Conservation (phyloP, 441 rosid species). For the Adansonia madagascariensis region DNA sequence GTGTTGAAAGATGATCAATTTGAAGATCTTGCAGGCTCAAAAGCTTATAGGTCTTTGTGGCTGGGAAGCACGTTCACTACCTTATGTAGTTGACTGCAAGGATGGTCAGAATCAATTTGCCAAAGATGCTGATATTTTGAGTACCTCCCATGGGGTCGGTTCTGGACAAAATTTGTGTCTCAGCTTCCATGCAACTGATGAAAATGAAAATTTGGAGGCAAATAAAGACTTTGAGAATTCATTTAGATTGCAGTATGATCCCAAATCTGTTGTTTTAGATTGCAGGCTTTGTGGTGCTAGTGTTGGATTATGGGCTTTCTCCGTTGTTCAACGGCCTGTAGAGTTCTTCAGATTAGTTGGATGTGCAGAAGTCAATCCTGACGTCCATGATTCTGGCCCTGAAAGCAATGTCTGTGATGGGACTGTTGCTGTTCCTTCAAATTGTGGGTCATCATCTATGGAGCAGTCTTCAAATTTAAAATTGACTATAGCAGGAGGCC, state of each 20-base stretch:
- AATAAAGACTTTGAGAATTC: slow-evolving; percentile 36
- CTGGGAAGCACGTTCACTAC: slow-evolving; percentile 85
- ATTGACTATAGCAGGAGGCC: slow-evolving; percentile 95
- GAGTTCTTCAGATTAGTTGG: slow-evolving; percentile 81
- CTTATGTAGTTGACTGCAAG: slow-evolving; percentile 77
- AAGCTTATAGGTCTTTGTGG: slow-evolving; percentile 84
- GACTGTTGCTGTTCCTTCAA: slow-evolving; percentile 34
- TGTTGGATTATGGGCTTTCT: slow-evolving; percentile 90
- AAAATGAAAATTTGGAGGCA: slow-evolving; percentile 37
- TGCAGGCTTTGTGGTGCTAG: slow-evolving; percentile 94
- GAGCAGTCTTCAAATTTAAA: slow-evolving; percentile 47
- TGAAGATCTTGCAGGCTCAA: slow-evolving; percentile 61
- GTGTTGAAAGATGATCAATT: slow-evolving; percentile 28
- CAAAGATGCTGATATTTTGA: slow-evolving; percentile 41
- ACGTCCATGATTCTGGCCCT: slow-evolving; percentile 35
- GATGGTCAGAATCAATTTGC: slow-evolving; percentile 42
- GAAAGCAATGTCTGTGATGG: slow-evolving; percentile 31
- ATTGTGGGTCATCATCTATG: slow-evolving; percentile 29
- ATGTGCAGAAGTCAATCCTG: slow-evolving; percentile 47
- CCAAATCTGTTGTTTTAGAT: slow-evolving; percentile 78
- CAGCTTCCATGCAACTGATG: slow-evolving; percentile 32
- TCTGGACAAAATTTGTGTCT: slow-evolving; percentile 46
- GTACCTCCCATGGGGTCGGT: slow-evolving; percentile 45
- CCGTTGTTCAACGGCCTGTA: slow-evolving; percentile 61
- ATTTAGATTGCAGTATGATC: slow-evolving; percentile 54